Percentiles rank a stretch among this genome's conserved stretches.
Evolutionary conservation across 2,329 filamentous ascomycete genomes (phyloP).

Genomic region (Trichophyton mentagrophytes): DNA sequence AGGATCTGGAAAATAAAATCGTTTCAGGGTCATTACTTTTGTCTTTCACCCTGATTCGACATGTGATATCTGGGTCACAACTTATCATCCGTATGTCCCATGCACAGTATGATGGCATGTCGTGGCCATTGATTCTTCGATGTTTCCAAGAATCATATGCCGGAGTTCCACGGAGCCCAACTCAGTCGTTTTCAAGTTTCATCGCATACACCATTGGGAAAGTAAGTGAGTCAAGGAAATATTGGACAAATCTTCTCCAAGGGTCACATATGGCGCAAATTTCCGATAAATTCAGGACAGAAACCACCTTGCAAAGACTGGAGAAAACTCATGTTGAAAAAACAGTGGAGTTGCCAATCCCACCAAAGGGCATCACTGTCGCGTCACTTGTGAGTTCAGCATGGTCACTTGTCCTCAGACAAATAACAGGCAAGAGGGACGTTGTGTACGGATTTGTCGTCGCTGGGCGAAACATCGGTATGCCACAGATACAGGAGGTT

Average conservation of each 20-base stretch:
- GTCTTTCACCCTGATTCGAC: neutral
- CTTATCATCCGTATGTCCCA: constrained; percentile 47
- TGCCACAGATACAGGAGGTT: constrained; percentile 38
- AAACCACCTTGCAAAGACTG: neutral
- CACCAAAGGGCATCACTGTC: constrained; percentile 39
- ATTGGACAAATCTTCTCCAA: constrained; percentile 5
- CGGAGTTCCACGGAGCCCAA: constrained; percentile 16
- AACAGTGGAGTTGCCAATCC: constrained; percentile 7
- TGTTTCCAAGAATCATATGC: constrained; percentile 42
- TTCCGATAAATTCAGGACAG: constrained; percentile 20
- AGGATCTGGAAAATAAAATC: neutral
- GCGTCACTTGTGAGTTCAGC: constrained; percentile 48
- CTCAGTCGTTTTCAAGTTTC: constrained; percentile 4
- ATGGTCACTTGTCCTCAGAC: constrained; percentile 45
- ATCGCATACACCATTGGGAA: constrained; percentile 3
- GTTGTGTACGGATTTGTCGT: constrained; percentile 50
- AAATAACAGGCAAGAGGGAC: constrained; percentile 35
- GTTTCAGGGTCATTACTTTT: neutral
- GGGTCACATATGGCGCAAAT: constrained; percentile 1
- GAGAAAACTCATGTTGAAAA: neutral
- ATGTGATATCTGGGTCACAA: neutral
- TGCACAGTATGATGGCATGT: constrained; percentile 52
- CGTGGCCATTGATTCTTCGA: constrained; percentile 42
- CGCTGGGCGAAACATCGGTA: constrained; percentile 43
- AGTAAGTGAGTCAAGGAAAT: constrained; percentile 4